These are phyloP conservation scores for Yarrowia sp. DNA, from an alignment of 805 yeast species.

Conservation along the genomic window DNA sequence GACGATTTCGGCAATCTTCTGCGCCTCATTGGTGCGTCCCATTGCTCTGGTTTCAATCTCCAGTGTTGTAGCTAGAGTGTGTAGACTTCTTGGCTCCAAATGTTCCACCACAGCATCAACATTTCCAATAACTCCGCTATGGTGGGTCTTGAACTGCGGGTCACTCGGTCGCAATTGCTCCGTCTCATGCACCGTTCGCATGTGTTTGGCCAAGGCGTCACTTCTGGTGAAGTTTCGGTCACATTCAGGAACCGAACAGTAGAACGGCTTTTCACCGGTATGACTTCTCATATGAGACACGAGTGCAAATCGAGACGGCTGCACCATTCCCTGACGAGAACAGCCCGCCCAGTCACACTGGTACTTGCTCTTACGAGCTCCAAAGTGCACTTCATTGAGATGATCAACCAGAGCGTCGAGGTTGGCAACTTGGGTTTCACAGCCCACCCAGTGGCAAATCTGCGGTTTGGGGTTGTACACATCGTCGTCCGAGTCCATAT, in stretches of 20 bases:
- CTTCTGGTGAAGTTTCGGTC: conserved; percentile 55
- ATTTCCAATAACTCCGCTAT: conserved; percentile 3
- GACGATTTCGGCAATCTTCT: not conserved
- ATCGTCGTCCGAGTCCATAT: conserved; percentile 31
- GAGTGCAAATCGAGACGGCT: conserved; percentile 56
- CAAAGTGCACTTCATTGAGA: conserved; percentile 44
- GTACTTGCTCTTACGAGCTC: conserved; percentile 42
- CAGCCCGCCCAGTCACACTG: conserved; percentile 65
- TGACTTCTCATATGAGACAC: conserved; percentile 64
- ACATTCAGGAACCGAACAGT: conserved; percentile 67
- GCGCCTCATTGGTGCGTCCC: conserved; percentile 7
- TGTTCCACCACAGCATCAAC: conserved; percentile 19
- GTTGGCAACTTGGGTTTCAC: conserved; percentile 38
- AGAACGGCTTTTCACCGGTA: conserved; percentile 64
- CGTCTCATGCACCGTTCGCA: conserved; percentile 57
- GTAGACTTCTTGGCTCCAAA: conserved; percentile 11
- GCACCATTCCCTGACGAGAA: conserved; percentile 49
- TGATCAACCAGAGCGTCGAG: conserved; percentile 45
- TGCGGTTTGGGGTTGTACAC: conserved; percentile 33
- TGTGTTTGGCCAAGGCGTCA: conserved; percentile 64
- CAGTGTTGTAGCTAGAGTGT: conserved; percentile 11
- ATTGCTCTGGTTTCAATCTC: not conserved
- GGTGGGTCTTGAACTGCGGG: conserved; percentile 26
- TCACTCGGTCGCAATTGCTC: conserved; percentile 33
- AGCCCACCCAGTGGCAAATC: conserved; percentile 44